phyloP scores from a whole-genome alignment of 2,329 filamentous ascomycete species.

The Kalmusia sp. region DNA sequence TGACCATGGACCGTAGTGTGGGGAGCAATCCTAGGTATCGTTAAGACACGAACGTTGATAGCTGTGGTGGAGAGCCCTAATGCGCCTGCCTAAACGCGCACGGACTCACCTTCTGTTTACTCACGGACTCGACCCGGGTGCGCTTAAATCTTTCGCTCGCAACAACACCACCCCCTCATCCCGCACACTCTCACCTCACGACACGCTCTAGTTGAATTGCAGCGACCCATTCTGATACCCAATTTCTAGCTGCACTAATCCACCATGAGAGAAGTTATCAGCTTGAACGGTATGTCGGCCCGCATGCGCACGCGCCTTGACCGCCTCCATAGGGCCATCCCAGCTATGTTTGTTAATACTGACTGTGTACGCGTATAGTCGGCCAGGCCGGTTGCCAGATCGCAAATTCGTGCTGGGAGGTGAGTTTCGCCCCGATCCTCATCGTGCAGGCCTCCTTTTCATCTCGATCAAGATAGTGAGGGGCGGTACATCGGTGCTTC shows the following conservation, averaged over 20 bases:
- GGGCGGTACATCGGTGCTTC: slow-evolving; percentile 46
- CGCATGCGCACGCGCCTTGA: slow-evolving; percentile 50
- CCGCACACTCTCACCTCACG: slow-evolving; percentile 27
- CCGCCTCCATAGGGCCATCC: slow-evolving; percentile 44
- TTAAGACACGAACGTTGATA: neutral
- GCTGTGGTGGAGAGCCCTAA: neutral
- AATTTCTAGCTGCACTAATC: slow-evolving; percentile 36
- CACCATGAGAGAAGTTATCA: slow-evolving; percentile 99
- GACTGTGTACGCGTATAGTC: slow-evolving; percentile 72
- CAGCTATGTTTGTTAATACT: slow-evolving; percentile 51
- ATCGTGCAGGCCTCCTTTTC: slow-evolving; percentile 15
- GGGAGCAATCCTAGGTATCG: neutral
- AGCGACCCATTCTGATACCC: slow-evolving; percentile 34
- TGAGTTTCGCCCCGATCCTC: slow-evolving; percentile 61
- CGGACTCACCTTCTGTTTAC: slow-evolving; percentile 6
- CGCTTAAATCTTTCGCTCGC: slow-evolving; percentile 20
- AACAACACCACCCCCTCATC: slow-evolving; percentile 29
- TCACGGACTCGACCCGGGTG: neutral
- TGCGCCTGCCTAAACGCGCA: slow-evolving; percentile 4
- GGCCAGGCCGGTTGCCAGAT: slow-evolving; percentile 99
- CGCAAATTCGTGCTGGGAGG: slow-evolving; percentile 99
- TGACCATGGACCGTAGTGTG: neutral
- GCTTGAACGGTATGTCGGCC: slow-evolving; percentile 85
- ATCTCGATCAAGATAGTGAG: slow-evolving; percentile 23
- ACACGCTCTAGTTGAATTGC: slow-evolving; percentile 24